Evolutionary conservation across 169 alveolate species (phyloP).

Genomic region (Eimeria tenella): DNA sequence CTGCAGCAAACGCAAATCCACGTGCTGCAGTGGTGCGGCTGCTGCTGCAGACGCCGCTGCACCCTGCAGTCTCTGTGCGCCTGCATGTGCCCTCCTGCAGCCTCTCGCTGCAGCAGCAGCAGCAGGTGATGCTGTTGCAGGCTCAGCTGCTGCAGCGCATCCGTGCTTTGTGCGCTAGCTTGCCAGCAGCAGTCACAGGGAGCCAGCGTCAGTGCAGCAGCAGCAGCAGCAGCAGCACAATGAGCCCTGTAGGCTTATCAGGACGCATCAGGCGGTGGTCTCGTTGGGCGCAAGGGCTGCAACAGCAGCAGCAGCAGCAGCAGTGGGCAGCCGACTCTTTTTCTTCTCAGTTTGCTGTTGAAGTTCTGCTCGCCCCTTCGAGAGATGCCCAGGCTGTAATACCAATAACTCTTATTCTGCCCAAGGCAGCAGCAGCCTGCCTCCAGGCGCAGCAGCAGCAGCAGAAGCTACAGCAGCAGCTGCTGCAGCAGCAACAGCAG

Average conservation of each 20-base stretch:
- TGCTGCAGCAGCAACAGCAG: not conserved
- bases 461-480: not conserved
- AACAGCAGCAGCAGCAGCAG: constrained; percentile 4
- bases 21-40: not conserved
- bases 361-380: not conserved
- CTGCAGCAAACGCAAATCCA: not conserved
- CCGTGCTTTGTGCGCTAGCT: not conserved
- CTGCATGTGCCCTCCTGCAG: not conserved
- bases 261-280: too few species aligned
- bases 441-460: constrained; percentile 11
- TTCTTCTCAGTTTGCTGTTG: not conserved
- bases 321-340: not conserved
- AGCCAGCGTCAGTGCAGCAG: not conserved
- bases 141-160: not conserved
- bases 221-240: constrained; percentile 8
- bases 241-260: too few species aligned
- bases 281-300: too few species aligned
- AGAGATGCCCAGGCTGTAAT: not conserved
- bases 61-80: constrained; percentile 12
- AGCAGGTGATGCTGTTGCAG: not conserved
- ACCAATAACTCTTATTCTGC: not conserved
- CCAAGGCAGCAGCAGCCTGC: not conserved
- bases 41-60: constrained; percentile 43
- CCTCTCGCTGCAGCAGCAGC: constrained; percentile 38
- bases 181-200: not conserved